phyloP scores from a whole-genome alignment of 2,329 filamentous ascomycete genomes.

The Davidsoniella eucalypti region DNA sequence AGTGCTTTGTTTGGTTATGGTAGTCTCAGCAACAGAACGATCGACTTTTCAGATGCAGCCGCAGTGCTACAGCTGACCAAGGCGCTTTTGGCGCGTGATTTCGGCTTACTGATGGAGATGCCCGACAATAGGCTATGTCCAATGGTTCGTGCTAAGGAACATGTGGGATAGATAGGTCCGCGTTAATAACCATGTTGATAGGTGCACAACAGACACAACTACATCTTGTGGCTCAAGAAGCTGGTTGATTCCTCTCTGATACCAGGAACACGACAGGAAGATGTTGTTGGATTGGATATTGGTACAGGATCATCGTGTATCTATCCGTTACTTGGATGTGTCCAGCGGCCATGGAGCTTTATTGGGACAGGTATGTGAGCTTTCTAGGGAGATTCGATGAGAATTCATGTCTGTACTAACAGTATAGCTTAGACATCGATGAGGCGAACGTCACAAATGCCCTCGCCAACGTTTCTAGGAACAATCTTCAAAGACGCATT shows the following conservation, averaged over 20 bases:
- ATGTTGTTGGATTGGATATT: constrained; percentile 58
- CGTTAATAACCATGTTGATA: constrained; percentile 15
- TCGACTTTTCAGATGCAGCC: constrained; percentile 67
- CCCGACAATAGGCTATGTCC: constrained; percentile 72
- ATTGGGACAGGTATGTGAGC: constrained; percentile 37
- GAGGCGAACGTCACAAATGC: constrained; percentile 50
- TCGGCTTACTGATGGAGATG: constrained; percentile 52
- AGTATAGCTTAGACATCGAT: constrained; percentile 48
- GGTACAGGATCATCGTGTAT: constrained; percentile 86
- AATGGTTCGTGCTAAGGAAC: constrained; percentile 36
- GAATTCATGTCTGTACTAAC: background rate
- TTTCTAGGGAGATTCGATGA: background rate
- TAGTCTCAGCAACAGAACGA: constrained; percentile 29
- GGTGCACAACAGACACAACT: constrained; percentile 61
- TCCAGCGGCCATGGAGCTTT: constrained; percentile 57
- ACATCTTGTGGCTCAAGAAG: constrained; percentile 74
- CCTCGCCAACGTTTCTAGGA: constrained; percentile 46
- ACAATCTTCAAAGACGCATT: constrained; percentile 48
- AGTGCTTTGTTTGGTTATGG: background rate
- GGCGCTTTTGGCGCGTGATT: constrained; percentile 59
- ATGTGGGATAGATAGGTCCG: background rate
- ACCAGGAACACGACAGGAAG: constrained; percentile 28
- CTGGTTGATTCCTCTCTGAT: constrained; percentile 56
- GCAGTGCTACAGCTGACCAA: constrained; percentile 70
- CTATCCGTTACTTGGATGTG: constrained; percentile 68